A percentile compares a stretch with the other conserved stretches of the same genome.
phyloP scores from a whole-genome alignment of 169 alveolate genomes.

The Plasmodium fragile region DNA sequence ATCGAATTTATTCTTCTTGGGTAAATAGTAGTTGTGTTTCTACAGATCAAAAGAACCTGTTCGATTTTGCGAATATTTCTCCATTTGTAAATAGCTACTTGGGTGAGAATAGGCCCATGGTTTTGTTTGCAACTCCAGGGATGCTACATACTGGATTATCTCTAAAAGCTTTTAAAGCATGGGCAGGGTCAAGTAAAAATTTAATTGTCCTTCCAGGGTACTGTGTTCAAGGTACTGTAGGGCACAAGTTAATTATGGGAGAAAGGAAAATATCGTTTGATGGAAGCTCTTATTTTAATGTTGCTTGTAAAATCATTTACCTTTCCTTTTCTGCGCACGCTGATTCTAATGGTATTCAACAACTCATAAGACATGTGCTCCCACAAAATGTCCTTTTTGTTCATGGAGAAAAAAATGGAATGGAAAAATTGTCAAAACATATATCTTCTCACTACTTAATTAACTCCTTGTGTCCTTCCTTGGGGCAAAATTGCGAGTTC shows the following conservation, averaged over 20 bases:
- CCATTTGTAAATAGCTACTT: slow-evolving; percentile 93
- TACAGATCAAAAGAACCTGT: slow-evolving; percentile 90
- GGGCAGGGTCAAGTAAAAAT: slow-evolving; percentile 96
- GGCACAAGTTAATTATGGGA: slow-evolving; percentile 95
- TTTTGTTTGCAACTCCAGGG: slow-evolving; percentile 99
- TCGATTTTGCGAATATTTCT: slow-evolving; percentile 93
- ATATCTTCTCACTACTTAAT: slow-evolving; percentile 41
- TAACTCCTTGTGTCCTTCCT: slow-evolving; percentile 53
- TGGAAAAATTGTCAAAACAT: slow-evolving; percentile 91
- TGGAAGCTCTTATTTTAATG: slow-evolving; percentile 84
- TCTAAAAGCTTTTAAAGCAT: slow-evolving; percentile 95
- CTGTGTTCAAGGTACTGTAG: slow-evolving; percentile 98
- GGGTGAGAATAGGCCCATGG: slow-evolving; percentile 96
- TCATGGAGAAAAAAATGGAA: slow-evolving; percentile 98
- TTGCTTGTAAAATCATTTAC: slow-evolving; percentile 94
- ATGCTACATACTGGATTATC: slow-evolving; percentile 99
- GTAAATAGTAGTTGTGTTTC: slow-evolving; percentile 92
- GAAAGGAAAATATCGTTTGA: slow-evolving; percentile 78
- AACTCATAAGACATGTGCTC: slow-evolving; percentile 89
- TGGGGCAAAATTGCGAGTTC: slow-evolving; percentile 52
- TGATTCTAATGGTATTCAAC: slow-evolving; percentile 97
- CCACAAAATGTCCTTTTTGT: slow-evolving; percentile 95
- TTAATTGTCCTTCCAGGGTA: slow-evolving; percentile 98
- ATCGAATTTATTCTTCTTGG: slow-evolving; percentile 95
- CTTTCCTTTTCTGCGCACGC: slow-evolving; percentile 99